These are phyloP conservation scores for Paramyrothecium roridum DNA, from an alignment of 2,329 filamentous ascomycete species.

Conservation along the genomic window DNA sequence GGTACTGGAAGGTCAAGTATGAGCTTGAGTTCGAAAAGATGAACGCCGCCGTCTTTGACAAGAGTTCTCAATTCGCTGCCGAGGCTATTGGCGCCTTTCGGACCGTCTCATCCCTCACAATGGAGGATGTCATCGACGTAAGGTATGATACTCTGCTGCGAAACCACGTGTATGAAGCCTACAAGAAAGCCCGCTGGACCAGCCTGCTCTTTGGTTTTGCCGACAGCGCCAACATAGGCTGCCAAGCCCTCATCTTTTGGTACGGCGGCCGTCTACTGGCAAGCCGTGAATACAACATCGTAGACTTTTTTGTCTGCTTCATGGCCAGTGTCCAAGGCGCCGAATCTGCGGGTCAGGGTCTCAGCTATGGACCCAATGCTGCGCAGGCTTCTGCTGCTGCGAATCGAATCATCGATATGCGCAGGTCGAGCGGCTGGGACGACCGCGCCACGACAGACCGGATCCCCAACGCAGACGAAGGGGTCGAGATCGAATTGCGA, in stretches of 20 bases:
- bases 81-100: slow-evolving; percentile 61
- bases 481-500: slow-evolving; percentile 11
- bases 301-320: slow-evolving; percentile 52
- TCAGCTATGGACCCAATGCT: slow-evolving; percentile 12
- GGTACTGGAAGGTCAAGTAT: slow-evolving; percentile 36
- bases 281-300: slow-evolving; percentile 26
- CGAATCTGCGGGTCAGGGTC: slow-evolving; percentile 28
- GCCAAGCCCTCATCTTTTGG: slow-evolving; percentile 56
- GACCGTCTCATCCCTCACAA: slow-evolving; percentile 58
- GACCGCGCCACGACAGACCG: background rate
- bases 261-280: slow-evolving; percentile 27
- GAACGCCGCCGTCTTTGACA: slow-evolving; percentile 54
- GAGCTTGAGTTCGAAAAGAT: slow-evolving; percentile 55
- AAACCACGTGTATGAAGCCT: slow-evolving; percentile 26
- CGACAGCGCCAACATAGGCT: slow-evolving; percentile 30
- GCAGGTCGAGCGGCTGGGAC: slow-evolving; percentile 4
- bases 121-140: slow-evolving; percentile 52
- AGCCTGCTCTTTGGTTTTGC: slow-evolving; percentile 29
- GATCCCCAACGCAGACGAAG: slow-evolving; percentile 6
- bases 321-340: slow-evolving; percentile 50
- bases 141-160: slow-evolving; percentile 32
- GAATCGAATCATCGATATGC: slow-evolving; percentile 24
- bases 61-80: slow-evolving; percentile 60
- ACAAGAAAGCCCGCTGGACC: slow-evolving; percentile 26
- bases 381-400: slow-evolving; percentile 15